A percentile compares a stretch with the other conserved stretches of the same genome.
Evolutionary conservation across 2,329 filamentous ascomycete genomes (phyloP).

Genomic region (Truncatella angustata): DNA sequence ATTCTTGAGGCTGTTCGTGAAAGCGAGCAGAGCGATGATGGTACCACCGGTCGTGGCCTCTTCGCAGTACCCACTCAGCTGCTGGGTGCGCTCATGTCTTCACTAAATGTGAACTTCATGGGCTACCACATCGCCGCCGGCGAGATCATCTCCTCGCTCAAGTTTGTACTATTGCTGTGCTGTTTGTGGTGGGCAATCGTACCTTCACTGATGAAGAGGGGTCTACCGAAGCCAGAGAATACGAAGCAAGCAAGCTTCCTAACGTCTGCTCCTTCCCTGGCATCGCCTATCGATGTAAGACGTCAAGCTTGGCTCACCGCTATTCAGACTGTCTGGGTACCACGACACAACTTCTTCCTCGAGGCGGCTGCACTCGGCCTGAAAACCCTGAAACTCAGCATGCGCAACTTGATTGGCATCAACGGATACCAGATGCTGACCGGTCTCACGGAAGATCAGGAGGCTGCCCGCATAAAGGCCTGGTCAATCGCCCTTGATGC

Average conservation of each 20-base stretch:
- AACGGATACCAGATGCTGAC: conserved; percentile 76
- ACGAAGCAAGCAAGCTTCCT: conserved; percentile 36
- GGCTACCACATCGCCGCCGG: conserved; percentile 49
- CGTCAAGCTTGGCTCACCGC: conserved; percentile 91
- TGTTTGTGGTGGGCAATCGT: conserved; percentile 54
- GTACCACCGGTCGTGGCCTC: conserved; percentile 64
- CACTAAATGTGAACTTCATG: conserved; percentile 50
- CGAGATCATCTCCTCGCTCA: conserved; percentile 49
- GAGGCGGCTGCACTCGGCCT: conserved; percentile 78
- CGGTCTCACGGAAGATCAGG: conserved; percentile 79
- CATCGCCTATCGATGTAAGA: conserved; percentile 81
- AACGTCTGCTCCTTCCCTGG: conserved; percentile 64
- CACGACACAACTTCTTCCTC: conserved; percentile 79
- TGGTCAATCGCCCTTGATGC: conserved; percentile 94
- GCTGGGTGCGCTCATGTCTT: conserved; percentile 46
- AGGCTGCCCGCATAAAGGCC: conserved; percentile 81
- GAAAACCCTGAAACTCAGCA: conserved; percentile 79
- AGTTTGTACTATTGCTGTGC: conserved; percentile 51
- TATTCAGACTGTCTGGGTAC: conserved; percentile 89
- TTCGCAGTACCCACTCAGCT: conserved; percentile 62
- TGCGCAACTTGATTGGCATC: conserved; percentile 74
- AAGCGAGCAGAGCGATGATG: conserved; percentile 63
- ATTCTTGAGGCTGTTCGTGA: conserved; percentile 76
- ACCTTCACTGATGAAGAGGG: conserved; percentile 53
- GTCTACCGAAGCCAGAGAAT: conserved; percentile 49